Conservation (phyloP, 225 moss, liverwort and hornwort species). For the Neckera pumila region DNA sequence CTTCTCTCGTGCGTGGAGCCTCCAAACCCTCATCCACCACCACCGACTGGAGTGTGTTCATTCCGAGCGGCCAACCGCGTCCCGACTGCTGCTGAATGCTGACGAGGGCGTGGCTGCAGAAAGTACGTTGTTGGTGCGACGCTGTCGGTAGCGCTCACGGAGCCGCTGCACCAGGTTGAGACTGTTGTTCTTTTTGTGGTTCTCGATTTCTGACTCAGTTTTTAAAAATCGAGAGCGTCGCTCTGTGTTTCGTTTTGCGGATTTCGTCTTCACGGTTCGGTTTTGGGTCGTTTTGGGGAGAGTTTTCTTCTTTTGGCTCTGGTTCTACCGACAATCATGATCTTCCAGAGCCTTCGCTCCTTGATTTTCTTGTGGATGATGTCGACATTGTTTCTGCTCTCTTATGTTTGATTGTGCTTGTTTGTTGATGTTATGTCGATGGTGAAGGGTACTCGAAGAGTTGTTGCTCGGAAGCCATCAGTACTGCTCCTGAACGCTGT, state of each 20-base stretch:
- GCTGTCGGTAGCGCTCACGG: neutral
- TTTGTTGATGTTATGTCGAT: neutral
- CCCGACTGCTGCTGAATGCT: neutral
- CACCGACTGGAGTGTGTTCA: accelerated
- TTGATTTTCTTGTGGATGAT: neutral
- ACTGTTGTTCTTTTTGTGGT: neutral
- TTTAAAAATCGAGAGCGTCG: neutral
- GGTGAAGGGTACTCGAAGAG: neutral
- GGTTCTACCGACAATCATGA: no score
- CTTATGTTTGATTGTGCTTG: neutral
- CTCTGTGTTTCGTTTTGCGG: neutral
- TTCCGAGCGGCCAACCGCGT: neutral
- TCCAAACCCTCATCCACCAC: no score
- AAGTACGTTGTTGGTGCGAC: neutral
- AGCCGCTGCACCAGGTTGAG: neutral
- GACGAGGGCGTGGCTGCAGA: neutral
- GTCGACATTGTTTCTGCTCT: neutral
- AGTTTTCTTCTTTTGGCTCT: no score
- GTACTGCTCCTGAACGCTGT: neutral
- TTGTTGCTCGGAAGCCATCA: neutral
- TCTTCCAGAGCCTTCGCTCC: neutral
- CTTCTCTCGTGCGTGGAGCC: no score
- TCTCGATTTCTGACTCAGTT: neutral
- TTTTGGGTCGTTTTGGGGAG: neutral
- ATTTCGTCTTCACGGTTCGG: neutral